Evolutionary conservation across 371 early-diverging fungal species (phyloP), one percentile per base, ranked within the genome.

Genomic region (Syncephalis plumigaleata): DNA sequence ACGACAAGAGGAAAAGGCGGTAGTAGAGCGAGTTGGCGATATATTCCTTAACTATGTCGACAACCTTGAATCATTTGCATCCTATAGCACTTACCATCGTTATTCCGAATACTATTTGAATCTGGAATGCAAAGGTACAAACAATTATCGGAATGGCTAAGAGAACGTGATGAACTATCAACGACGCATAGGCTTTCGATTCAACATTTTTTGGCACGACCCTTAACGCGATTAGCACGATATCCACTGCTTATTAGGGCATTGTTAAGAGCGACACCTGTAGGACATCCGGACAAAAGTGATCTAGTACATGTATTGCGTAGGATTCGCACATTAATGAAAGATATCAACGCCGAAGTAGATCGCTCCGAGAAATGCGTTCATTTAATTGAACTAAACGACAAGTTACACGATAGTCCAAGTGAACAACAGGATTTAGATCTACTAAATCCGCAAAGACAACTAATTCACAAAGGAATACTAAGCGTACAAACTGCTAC

Each of bases 11-110:
- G 68, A 75, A 26, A 60, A 62, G 38, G 65, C 64, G 36, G 63
- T 91, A 8, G 79, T 91, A 18, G 66, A 79, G 45, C 72, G 76
- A 49, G 69, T 94, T 23, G 93, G 92, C 27, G 92, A 91, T 57
- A 76, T 91, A 24, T 75, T 94, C 54, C 50, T 84, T 25, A 62
- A 70, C 23, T 73, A 82, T 53, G 81, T 84, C 2, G 59, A 67
- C 36, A 66, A 70, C 24, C 81, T 91, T 47, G 66, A 81, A 27
- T 79, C 82, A 0, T 91, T 88, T 59, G 81, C 91, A 9, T 70
- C 71, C 26, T 94, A 94, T 61, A 88, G 91, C 31, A 80, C 85
- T 2, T 80, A 86, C 56, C 91, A 91, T 56, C 73, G 81, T 22
- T 77, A 77, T 57, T 79, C 84, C 38, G 84, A 86, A 58, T 72